Conservation (phyloP, 2,329 filamentous ascomycete genomes). For the Penicillium rolfsii region DNA sequence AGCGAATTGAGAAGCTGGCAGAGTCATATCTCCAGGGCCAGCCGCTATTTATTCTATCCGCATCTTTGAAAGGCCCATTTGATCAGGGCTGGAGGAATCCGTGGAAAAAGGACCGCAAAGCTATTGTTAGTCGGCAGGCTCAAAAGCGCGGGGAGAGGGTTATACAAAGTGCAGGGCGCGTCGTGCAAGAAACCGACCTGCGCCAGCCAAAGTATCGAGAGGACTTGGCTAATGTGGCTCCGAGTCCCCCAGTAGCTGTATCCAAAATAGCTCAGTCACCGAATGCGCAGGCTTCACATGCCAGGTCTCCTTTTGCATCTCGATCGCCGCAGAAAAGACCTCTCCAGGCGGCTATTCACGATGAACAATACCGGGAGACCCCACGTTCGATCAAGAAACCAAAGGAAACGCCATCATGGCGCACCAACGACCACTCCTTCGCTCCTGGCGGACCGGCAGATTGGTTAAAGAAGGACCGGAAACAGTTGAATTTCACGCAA, state of each 20-base stretch:
- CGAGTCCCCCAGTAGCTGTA: background rate
- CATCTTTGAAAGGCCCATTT: slow-evolving; percentile 51
- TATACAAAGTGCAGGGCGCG: slow-evolving; percentile 15
- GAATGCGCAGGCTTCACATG: background rate
- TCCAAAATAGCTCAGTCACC: background rate
- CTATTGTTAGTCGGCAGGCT: background rate
- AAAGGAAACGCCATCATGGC: background rate
- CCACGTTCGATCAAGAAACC: slow-evolving; percentile 9
- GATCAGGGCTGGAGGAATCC: slow-evolving; percentile 51
- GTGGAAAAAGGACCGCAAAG: slow-evolving; percentile 41
- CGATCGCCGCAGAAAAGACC: slow-evolving; percentile 7
- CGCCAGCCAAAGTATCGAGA: slow-evolving; percentile 27
- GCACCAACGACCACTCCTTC: slow-evolving; percentile 8
- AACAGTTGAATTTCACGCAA: slow-evolving; percentile 32
- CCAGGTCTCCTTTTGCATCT: background rate
- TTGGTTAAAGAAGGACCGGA: slow-evolving; percentile 39
- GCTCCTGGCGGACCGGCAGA: slow-evolving; percentile 6
- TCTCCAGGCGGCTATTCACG: background rate
- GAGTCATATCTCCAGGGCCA: slow-evolving; percentile 48
- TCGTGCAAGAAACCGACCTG: slow-evolving; percentile 36
- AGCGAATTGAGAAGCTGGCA: slow-evolving; percentile 48
- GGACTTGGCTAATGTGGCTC: slow-evolving; percentile 14
- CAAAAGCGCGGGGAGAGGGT: slow-evolving; percentile 4
- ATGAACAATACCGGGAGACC: background rate
- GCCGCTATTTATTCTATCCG: slow-evolving; percentile 51